A percentile compares a stretch with the other conserved stretches of the same genome.
These are phyloP conservation scores for Penicillium fimorum DNA, from an alignment of 495 filamentous ascomycete species.

Conservation along the genomic window DNA sequence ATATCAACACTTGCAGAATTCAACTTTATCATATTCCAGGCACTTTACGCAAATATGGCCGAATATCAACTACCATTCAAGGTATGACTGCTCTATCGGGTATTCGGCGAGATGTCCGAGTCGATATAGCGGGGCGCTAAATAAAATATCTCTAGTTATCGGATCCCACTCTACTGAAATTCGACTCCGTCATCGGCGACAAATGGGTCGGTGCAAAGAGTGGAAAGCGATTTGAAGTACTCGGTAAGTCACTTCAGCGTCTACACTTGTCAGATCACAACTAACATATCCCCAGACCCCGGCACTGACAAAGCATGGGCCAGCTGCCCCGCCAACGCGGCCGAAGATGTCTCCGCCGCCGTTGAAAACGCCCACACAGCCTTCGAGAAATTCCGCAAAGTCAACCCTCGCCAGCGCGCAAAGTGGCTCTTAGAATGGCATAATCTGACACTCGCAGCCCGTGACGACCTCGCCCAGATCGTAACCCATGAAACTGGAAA, in stretches of 20 bases:
- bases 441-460: conserved; percentile 48
- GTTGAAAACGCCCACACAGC: conserved; percentile 58
- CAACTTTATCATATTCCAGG: neutral
- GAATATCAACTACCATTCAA: conserved; percentile 42
- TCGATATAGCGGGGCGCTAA: neutral
- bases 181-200: conserved; percentile 59
- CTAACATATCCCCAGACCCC: conserved; percentile 49
- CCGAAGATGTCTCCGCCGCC: conserved; percentile 60
- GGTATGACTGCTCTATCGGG: conserved; percentile 25
- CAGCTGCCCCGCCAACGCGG: conserved; percentile 58
- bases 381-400: conserved; percentile 60
- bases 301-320: conserved; percentile 64
- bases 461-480: conserved; percentile 57
- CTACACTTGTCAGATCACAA: neutral
- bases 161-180: conserved; percentile 57
- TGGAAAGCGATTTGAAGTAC: conserved; percentile 63
- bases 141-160: conserved; percentile 44
- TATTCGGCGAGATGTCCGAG: conserved; percentile 22
- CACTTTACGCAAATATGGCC: conserved; percentile 22
- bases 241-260: conserved; percentile 41
- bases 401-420: conserved; percentile 59
- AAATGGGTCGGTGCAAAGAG: conserved; percentile 63
- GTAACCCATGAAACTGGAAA: conserved; percentile 66
- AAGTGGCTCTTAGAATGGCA: conserved; percentile 63
- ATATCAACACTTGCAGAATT: neutral